Conservation (phyloP, 2,329 filamentous ascomycete species). For the Beauveria bassiana region DNA sequence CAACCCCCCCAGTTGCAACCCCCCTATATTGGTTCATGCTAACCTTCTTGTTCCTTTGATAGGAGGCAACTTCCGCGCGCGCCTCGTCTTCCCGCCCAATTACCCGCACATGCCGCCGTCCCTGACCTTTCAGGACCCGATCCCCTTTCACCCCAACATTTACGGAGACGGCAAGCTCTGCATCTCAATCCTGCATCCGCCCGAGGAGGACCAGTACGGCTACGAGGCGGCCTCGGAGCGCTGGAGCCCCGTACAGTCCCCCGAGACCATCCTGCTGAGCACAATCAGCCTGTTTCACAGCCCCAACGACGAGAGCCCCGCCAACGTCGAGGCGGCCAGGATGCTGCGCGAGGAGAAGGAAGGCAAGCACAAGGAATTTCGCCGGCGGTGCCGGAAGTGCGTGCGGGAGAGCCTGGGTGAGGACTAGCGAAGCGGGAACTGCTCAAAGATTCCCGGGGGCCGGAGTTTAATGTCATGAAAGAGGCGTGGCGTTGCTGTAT, state of each 20-base stretch:
- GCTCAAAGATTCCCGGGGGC: not conserved
- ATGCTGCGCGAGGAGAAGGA: conserved; percentile 74
- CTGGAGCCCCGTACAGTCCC: conserved; percentile 91
- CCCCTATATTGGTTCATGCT: not conserved
- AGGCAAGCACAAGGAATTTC: conserved; percentile 60
- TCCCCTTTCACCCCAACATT: conserved; percentile 91
- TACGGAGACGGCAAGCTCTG: conserved; percentile 83
- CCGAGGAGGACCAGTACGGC: conserved; percentile 87
- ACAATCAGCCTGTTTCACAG: conserved; percentile 88
- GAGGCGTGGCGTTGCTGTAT: not conserved
- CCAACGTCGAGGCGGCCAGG: conserved; percentile 87
- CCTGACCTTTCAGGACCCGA: conserved; percentile 75
- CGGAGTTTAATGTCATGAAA: not conserved
- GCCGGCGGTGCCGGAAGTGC: conserved; percentile 67
- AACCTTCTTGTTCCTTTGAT: not conserved
- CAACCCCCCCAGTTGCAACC: not conserved
- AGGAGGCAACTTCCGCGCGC: conserved; percentile 90
- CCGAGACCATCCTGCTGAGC: conserved; percentile 85
- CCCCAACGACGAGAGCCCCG: conserved; percentile 92
- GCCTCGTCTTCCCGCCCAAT: conserved; percentile 71
- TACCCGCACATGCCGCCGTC: conserved; percentile 86
- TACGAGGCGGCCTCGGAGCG: conserved; percentile 87
- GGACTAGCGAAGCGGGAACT: conserved; percentile 32
- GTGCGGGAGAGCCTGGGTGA: conserved; percentile 77
- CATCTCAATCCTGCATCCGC: conserved; percentile 94